A percentile compares a stretch with the other conserved stretches of the same genome.
Evolutionary conservation across 2,329 filamentous ascomycete genomes (phyloP).

Genomic region (Alternaria viburni): DNA sequence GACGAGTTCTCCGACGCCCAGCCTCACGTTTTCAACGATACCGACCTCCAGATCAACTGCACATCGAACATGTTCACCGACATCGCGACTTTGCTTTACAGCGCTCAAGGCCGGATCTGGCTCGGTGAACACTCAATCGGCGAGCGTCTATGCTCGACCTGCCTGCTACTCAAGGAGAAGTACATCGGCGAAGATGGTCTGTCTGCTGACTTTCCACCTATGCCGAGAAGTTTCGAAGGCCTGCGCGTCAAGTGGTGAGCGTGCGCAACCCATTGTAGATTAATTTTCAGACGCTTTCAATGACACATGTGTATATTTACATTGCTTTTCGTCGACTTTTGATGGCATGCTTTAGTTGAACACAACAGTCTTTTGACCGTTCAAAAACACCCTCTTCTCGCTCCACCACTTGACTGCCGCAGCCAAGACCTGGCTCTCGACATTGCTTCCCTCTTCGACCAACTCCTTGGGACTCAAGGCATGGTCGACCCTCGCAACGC

Average conservation of each 20-base stretch:
- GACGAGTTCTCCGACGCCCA: neutral
- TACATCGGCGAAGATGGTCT: slow-evolving; percentile 14
- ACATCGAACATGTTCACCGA: slow-evolving; percentile 6
- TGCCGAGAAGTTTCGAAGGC: slow-evolving; percentile 2
- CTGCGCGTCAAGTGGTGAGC: neutral
- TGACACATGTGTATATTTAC: neutral
- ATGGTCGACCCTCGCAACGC: slow-evolving; percentile 78
- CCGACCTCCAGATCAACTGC: neutral
- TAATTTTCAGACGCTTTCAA: neutral
- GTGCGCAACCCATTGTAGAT: neutral
- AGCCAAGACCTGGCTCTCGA: slow-evolving; percentile 82
- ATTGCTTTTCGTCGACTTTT: neutral
- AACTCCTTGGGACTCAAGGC: slow-evolving; percentile 76
- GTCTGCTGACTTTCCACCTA: slow-evolving; percentile 14
- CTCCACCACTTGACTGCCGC: slow-evolving; percentile 85
- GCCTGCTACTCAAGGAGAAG: slow-evolving; percentile 8
- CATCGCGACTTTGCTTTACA: slow-evolving; percentile 14
- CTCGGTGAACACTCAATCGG: neutral
- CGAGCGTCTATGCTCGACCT: slow-evolving; percentile 10
- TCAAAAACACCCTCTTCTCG: slow-evolving; percentile 78
- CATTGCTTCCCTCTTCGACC: slow-evolving; percentile 80
- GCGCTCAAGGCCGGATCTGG: slow-evolving; percentile 17
- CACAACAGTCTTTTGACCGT: slow-evolving; percentile 80
- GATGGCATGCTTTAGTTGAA: slow-evolving; percentile 58
- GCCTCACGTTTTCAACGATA: neutral